Base-by-base conservation (phyloP, 1,139 yeast species). In the Hansenula lynferdii region DNA sequence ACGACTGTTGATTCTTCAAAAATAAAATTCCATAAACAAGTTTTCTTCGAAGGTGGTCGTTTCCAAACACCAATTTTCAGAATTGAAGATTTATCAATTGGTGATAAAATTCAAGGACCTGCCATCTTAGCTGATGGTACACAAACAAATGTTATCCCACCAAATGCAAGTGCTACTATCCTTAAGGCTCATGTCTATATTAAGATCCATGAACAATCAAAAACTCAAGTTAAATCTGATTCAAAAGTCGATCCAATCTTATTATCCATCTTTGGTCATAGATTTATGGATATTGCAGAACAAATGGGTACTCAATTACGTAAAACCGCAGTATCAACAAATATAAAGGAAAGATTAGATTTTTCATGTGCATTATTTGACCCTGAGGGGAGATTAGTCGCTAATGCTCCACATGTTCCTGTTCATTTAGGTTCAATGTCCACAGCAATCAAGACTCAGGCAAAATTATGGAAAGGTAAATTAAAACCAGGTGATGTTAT, bases 361-460 rank as follows among this genome's bases (percentile, higher is more conserved):
- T 85, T 85, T 56, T 83, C 94, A 10, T 85, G 95, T 67, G 95
- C 95, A 1, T 63, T 85, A 21, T 85, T 85, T 56, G 87, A 82
- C 48, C 67, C 75, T 1, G 74, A 77, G 38, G 95, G 95, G 16
- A 86, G 81, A 38, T 67, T 85, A 44, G 87, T 84, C 18, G 94
- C 94, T 6, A 85, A 84, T 61, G 95, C 95, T 0, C 94, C 94
- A 1, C 94, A 85, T 59, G 85, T 85, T 37, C 95, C 95, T 1
- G 90, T 85, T 31, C 95, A 85, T 57, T 64, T 85, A 44, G 95
- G 95, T 2, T 85, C 95, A 4, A 85, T 85, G 95, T 81, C 90
- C 1, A 80, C 84, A 37, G 87, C 90, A n/a, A 85, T 84, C 9
- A 72, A 75, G 38, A 80, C 76, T 9, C 92, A 84, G 58, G 73